phyloP scores from a whole-genome alignment of 257 asterid species.

The Solanum pimpinellifolium region DNA sequence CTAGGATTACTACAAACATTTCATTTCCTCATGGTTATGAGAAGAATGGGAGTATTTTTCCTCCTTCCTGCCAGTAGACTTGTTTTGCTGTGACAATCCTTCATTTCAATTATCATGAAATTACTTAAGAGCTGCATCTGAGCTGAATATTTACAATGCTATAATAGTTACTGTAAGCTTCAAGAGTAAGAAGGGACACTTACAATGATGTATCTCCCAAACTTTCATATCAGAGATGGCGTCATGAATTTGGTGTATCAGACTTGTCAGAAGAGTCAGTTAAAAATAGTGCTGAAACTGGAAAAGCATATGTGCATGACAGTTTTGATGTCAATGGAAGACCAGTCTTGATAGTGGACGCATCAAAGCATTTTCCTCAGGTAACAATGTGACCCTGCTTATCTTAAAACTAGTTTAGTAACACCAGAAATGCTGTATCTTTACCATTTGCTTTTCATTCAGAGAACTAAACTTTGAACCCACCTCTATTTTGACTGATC shows the following conservation, averaged over 20 bases:
- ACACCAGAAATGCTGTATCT: neutral
- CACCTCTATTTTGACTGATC: neutral
- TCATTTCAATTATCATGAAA: neutral
- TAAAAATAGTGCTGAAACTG: slow-evolving; percentile 37
- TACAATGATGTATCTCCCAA: neutral
- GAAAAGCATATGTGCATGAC: slow-evolving; percentile 68
- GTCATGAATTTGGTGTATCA: slow-evolving; percentile 61
- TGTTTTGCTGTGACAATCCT: neutral
- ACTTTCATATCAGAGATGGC: slow-evolving; percentile 49
- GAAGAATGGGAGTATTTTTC: neutral
- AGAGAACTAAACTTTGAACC: neutral
- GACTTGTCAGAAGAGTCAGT: slow-evolving; percentile 64
- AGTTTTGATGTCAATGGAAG: slow-evolving; percentile 42
- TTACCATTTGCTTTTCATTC: neutral
- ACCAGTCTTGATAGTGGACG: slow-evolving; percentile 63
- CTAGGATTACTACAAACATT: neutral
- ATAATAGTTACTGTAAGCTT: neutral
- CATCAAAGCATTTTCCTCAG: slow-evolving; percentile 76
- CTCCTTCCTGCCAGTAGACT: neutral
- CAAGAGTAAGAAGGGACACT: neutral
- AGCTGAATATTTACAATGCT: neutral
- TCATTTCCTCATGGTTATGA: neutral
- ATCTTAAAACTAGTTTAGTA: neutral
- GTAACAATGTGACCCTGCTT: slow-evolving; percentile 22
- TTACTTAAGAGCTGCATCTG: neutral